These are phyloP conservation scores for Phycomyces blakesleeanus DNA, from an alignment of 192 early-diverging fungal species.

Conservation along the genomic window DNA sequence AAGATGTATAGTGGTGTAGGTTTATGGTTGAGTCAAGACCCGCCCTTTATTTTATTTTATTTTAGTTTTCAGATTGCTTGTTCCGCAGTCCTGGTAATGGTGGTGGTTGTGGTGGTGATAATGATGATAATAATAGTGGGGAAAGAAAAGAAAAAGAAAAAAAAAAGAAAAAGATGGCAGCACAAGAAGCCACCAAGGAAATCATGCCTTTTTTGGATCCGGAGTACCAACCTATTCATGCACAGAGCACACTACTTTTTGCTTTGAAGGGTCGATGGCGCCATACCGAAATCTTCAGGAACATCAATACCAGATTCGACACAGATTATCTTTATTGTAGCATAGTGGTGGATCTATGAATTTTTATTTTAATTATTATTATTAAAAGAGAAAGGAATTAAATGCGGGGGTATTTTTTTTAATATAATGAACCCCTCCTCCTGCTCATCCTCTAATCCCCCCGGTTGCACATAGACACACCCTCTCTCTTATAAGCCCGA, in stretches of 20 bases:
- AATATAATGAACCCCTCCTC: too few species aligned
- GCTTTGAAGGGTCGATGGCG: constrained; percentile 47
- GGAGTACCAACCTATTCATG: background rate
- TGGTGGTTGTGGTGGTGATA: background rate
- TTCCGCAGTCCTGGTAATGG: too few species aligned
- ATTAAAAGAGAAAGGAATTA: too few species aligned
- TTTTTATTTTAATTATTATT: too few species aligned
- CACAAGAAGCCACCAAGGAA: background rate
- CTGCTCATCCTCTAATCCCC: too few species aligned
- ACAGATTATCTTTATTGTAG: constrained; percentile 55
- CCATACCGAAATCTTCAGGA: constrained; percentile 48
- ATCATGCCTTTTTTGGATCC: too few species aligned
- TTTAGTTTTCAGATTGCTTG: too few species aligned
- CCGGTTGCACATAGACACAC: background rate
- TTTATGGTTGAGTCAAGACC: too few species aligned
- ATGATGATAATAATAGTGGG: background rate
- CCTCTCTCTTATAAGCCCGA: too few species aligned
- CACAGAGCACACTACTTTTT: constrained; percentile 3
- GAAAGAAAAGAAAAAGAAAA: background rate
- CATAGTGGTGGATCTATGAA: constrained; percentile 59
- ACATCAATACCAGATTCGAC: constrained; percentile 38
- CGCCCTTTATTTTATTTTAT: too few species aligned
- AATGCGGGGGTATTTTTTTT: too few species aligned
- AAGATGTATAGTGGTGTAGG: too few species aligned
- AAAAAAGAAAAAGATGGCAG: background rate